These are phyloP conservation scores for Marasmius sp. DNA, from an alignment of 1,284 basidiomycete genomes.

Conservation along the genomic window DNA sequence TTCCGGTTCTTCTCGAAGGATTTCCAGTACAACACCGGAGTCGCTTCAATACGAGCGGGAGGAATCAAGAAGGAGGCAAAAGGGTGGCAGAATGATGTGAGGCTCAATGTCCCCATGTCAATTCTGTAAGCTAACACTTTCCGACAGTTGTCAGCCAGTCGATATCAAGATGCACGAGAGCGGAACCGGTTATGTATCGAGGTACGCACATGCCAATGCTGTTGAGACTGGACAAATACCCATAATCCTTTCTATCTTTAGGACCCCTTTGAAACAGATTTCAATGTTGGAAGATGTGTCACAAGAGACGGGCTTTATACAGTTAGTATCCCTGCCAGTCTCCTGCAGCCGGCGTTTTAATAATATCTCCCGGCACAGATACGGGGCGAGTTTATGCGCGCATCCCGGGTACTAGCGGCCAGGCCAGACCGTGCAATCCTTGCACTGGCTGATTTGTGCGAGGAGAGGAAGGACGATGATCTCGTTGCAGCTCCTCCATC, in stretches of 20 bases:
- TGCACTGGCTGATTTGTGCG: slow-evolving; percentile 82
- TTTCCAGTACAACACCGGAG: slow-evolving; percentile 89
- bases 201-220: slow-evolving; percentile 41
- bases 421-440: slow-evolving; percentile 82
- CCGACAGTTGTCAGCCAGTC: slow-evolving; percentile 41
- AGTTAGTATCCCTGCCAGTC: slow-evolving; percentile 41
- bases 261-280: slow-evolving; percentile 96
- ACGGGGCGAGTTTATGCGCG: slow-evolving; percentile 98
- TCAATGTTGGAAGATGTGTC: slow-evolving; percentile 95
- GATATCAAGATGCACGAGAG: slow-evolving; percentile 79
- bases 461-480: slow-evolving; percentile 68
- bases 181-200: slow-evolving; percentile 93
- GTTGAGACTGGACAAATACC: background rate
- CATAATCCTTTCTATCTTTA: slow-evolving; percentile 30
- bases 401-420: slow-evolving; percentile 77
- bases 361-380: slow-evolving; percentile 55
- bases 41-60: slow-evolving; percentile 90
- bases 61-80: slow-evolving; percentile 88
- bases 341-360: background rate
- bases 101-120: slow-evolving; percentile 20
- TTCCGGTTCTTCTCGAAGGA: slow-evolving; percentile 96
- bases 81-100: slow-evolving; percentile 91
- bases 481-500: slow-evolving; percentile 53
- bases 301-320: slow-evolving; percentile 96
- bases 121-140: slow-evolving; percentile 3